Evolutionary conservation across 495 filamentous ascomycete species (phyloP), one percentile per base, ranked within the genome.

Genomic region (Niebla homalea): DNA sequence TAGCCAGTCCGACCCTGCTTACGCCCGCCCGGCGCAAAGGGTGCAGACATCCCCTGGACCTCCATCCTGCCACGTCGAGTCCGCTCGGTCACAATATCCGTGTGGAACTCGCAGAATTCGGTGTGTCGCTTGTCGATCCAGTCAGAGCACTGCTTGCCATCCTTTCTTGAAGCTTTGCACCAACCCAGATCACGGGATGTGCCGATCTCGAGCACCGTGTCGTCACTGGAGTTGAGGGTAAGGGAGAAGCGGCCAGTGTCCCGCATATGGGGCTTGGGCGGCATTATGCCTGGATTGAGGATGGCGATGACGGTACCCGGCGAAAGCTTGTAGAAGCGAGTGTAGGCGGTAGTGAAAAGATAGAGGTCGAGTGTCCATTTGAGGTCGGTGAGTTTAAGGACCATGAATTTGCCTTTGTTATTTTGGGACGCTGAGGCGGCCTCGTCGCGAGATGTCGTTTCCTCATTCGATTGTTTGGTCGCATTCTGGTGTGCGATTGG

Each of bases 101-200:
- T 77, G 59, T 99, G 92, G 57, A 85, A 99, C 53, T 93, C 85
- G 67, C 92, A 99, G 62, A 84, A 87, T 54, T 94, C 84, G 6
- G 89, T 94, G 57, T 87, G 85, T 10, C 86, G 74, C 48, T 73
- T 76, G 61, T 99, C 88, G 29, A 99, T 72, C 93, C 93, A 99
- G 43, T 72, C 67, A 22, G 74, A 77, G 62, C 92, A 99, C 35
- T 70, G 69, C 52, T 83, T 75, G 21, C 90, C 89, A 66, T 95
- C 89, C 56, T 84, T 88, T 57, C 84, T 85, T 43, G 87, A 67
- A 16, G 75, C 74, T 62, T 88, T 89, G 68, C 93, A 99, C 63
- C 81, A 96, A 4, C 82, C 87, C 1, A 99, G 73, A 64, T 99
- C 93, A 32, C 86, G 74, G 4, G 86, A 79, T 16, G 75, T 77